Evolutionary conservation across 2,329 filamentous ascomycete species (phyloP).

Genomic region (Colletotrichum graminicola): DNA sequence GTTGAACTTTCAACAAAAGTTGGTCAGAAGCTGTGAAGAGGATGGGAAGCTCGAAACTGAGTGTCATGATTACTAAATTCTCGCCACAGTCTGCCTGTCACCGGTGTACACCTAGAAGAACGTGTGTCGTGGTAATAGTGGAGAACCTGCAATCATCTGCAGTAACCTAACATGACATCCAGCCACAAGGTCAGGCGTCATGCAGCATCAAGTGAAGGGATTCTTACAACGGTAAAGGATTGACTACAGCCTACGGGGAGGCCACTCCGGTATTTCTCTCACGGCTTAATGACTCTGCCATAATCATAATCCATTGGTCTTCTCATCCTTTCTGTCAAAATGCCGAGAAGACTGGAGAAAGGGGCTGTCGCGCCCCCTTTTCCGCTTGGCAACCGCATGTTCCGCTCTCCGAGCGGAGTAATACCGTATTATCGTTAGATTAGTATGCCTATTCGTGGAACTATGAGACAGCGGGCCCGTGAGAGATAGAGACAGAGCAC

Average conservation of each 20-base stretch:
- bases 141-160: slow-evolving; percentile 1
- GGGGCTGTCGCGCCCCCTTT: slow-evolving; percentile 19
- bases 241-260: slow-evolving; percentile 1
- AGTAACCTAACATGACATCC: not conserved
- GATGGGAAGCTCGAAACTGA: not conserved
- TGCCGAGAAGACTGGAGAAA: slow-evolving; percentile 5
- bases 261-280: not conserved
- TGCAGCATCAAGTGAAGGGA: slow-evolving; percentile 9
- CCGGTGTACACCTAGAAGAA: not conserved
- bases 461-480: slow-evolving; percentile 20
- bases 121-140: slow-evolving; percentile 24
- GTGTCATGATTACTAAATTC: not conserved
- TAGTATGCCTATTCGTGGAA: not conserved
- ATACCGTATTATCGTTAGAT: not conserved
- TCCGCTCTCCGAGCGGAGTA: slow-evolving; percentile 1
- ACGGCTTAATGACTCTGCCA: not conserved
- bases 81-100: not conserved
- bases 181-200: slow-evolving; percentile 5
- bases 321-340: not conserved
- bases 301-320: not conserved
- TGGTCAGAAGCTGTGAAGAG: not conserved
- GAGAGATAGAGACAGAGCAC: slow-evolving; percentile 1
- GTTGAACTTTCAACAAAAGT: slow-evolving; percentile 4
- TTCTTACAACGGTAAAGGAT: not conserved
- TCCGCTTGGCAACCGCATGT: slow-evolving; percentile 3